Evolutionary conservation across 1,284 basidiomycete species (phyloP), one percentile per base, ranked within the genome.

Genomic region (Trichosporon inkin): DNA sequence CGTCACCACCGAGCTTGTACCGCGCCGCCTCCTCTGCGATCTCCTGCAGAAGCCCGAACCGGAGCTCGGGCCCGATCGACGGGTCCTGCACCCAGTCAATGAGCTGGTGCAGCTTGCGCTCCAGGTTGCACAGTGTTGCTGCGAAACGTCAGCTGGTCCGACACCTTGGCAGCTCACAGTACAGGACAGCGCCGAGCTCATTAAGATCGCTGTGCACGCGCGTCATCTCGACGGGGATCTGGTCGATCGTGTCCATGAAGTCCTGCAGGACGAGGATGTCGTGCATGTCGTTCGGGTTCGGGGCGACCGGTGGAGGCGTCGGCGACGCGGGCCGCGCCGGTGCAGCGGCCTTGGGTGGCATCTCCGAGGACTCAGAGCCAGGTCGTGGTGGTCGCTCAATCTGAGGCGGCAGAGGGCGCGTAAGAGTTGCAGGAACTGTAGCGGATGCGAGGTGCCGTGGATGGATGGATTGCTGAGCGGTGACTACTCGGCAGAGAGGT

Each of bases 181-280:
- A 92, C 53, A 99, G 84, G 47, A 99, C 96, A 54, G 96, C 95
- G 77, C 98, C 96, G 73, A 99, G 88, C 80, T 99, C 95, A 68
- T 93, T 90, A 54, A 99, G 85, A 82, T 99, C 95, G 22, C 88
- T 90, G 77, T 97, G 91, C 75, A 88, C 88, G 74, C 92, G 86
- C 11, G 95, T 97, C 75, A 98, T 86, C 79, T 97, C 93, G 65
- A 90, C 84, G 53, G 95, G 95, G 58, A 99, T 85, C 24, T 93
- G 85, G 79, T 97, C 94, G 76, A 99, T 88, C 28, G 89, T 88
- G 78, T 98, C 92, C 39, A 88, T 87, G 79, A 92, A 88, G 77
- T 93, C 91, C 61, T 85, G 82, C 69, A 93, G 73, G 62, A 77
- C 64, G 17, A 78, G 70, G 55, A 80, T 66, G 63, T 80, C 78